Conservation (phyloP, 2,329 filamentous ascomycete species). For the Byssoonygena ceratinophila region DNA sequence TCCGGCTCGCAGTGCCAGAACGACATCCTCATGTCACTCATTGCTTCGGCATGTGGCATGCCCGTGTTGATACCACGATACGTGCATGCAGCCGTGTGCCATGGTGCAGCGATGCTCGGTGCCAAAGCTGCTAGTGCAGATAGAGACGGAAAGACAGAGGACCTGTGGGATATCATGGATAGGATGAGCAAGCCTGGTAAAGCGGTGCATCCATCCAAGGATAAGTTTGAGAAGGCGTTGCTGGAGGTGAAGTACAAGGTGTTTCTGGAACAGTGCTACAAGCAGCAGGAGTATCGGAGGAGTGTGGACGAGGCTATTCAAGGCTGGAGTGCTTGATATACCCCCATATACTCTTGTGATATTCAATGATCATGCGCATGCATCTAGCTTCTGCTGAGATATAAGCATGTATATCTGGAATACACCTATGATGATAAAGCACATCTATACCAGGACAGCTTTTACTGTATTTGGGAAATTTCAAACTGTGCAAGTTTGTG, state of each 20-base stretch:
- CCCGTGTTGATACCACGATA: slow-evolving; percentile 89
- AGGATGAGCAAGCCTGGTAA: slow-evolving; percentile 90
- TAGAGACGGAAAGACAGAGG: slow-evolving; percentile 65
- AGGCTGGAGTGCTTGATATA: slow-evolving; percentile 29
- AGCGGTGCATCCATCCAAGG: slow-evolving; percentile 62
- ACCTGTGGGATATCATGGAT: slow-evolving; percentile 94
- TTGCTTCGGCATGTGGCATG: slow-evolving; percentile 83
- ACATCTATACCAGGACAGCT: no score
- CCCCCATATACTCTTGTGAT: neutral
- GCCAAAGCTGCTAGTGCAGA: slow-evolving; percentile 89
- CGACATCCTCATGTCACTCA: slow-evolving; percentile 76
- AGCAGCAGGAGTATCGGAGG: slow-evolving; percentile 70
- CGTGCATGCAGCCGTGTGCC: slow-evolving; percentile 88
- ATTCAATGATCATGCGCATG: no score
- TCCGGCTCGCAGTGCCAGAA: slow-evolving; percentile 97
- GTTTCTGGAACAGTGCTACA: slow-evolving; percentile 85
- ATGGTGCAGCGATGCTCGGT: slow-evolving; percentile 96
- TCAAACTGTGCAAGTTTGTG: neutral
- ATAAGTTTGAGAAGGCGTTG: slow-evolving; percentile 64
- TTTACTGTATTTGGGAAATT: no score
- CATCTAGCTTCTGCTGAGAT: no score
- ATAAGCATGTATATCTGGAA: no score
- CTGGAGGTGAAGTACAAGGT: slow-evolving; percentile 84
- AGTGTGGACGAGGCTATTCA: slow-evolving; percentile 57
- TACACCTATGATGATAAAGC: no score